Conservation (phyloP, 2,329 filamentous ascomycete species). For the Metarhizium album region DNA sequence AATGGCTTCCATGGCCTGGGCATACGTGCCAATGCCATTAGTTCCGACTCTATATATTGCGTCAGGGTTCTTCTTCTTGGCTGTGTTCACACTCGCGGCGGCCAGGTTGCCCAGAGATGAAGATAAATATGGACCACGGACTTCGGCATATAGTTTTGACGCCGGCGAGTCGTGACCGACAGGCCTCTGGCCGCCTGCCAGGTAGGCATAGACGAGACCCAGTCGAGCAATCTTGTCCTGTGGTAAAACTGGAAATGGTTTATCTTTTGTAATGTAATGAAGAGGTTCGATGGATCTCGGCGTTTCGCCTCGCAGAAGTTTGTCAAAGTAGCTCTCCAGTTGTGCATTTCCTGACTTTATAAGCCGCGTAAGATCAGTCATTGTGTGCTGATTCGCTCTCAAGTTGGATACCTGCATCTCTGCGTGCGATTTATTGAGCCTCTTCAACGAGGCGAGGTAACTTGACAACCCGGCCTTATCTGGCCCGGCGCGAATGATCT, state of each 20-base stretch:
- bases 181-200: conserved; percentile 49
- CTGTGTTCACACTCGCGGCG: conserved; percentile 72
- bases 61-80: conserved; percentile 70
- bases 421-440: conserved; percentile 70
- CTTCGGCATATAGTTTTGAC: conserved; percentile 75
- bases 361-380: conserved; percentile 66
- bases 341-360: conserved; percentile 71
- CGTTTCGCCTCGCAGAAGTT: conserved; percentile 63
- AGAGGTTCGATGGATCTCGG: conserved; percentile 76
- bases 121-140: conserved; percentile 78
- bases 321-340: conserved; percentile 74
- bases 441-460: conserved; percentile 83
- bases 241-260: conserved; percentile 69
- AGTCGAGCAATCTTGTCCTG: conserved; percentile 67
- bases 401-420: conserved; percentile 88
- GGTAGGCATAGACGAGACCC: conserved; percentile 66
- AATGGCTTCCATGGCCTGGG: conserved; percentile 75
- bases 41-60: conserved; percentile 80
- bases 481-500: conserved; percentile 80
- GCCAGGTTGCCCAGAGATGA: conserved; percentile 76
- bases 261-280: conserved; percentile 84
- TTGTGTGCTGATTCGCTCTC: conserved; percentile 81
- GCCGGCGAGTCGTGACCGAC: conserved; percentile 53
- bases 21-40: conserved; percentile 85
- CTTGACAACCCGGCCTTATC: conserved; percentile 70